Base-by-base conservation (phyloP, 2,329 filamentous ascomycete genomes). In the Plenodomus tracheiphilus region DNA sequence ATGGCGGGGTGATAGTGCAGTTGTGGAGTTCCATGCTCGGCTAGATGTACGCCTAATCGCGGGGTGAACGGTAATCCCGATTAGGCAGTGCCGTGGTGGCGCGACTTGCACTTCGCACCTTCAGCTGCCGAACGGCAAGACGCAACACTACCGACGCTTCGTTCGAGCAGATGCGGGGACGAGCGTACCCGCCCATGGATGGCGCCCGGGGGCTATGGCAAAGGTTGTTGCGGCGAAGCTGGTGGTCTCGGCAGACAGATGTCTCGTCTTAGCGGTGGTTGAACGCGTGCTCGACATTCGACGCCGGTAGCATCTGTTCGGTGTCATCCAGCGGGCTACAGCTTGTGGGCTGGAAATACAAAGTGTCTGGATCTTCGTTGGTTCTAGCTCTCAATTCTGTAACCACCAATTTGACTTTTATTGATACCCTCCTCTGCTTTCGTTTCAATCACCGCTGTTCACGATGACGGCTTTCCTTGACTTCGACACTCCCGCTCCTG, bases 401-500 rank as follows among this genome's bases (percentile, higher is more conserved):
- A 32, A 32, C 15, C 43, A 15, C 9, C 22, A 16, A 8, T 10
- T 32, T 32, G 9, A 32, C 13, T 11, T 32, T 15, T 32, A 4
- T 15, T 32, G 28, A 7, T 32, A 8, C 28, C 28, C 11, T 32
- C 15, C 4, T 11, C 28, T 4, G 4, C 13, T 32, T 32, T 32
- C 8, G 9, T 4, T 32, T 32, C 28, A 32, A 15, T 15, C 4
- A 11, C 4, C 28, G 13, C 13, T 15, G 28, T 32, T 32, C 11
- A 32, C 28, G 6, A 58, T 58, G 53, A 56, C 55, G 17, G 53
- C 48, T 11, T 53, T 57, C 19, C 47, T 54, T 8, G 56, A 59
- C 22, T 41, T 42, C 6, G 30, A 36, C 13, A 32, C 36, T 19
- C 10, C 43, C 4, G 47, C 37, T 22, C 43, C 47, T 35, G 44